Evolutionary conservation across 2,329 filamentous ascomycete genomes (phyloP), one percentile per base, ranked within the genome.

Genomic region (Alternaria arbusti): DNA sequence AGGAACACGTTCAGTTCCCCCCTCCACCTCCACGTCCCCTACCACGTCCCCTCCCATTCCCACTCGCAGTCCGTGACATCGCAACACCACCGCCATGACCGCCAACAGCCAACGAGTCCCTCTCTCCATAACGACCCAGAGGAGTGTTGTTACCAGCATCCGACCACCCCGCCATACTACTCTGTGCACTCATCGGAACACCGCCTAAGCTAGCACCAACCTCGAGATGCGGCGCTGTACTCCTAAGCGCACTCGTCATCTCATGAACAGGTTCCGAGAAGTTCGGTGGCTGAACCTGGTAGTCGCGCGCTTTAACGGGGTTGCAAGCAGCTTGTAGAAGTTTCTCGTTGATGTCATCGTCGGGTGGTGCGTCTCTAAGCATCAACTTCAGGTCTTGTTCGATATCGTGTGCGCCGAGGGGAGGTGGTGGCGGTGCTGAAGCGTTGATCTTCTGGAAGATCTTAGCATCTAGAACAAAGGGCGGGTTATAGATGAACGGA

Each of bases 361-460:
- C 78, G 7, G 77, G 77, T 6, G 73, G 74, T 8, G 77, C 75
- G 32, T 80, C 77, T 28, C 79, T 68, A 1, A 76, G 69, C 81
- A 86, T 85, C 70, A 85, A 78, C 50, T 81, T 81, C 45, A 86
- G 77, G 57, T 86, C 85, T 58, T 82, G 81, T 23, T 85, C 84
- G 13, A 82, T 72, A 43, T 86, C 84, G 26, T 80, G 71, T 11
- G 76, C 66, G 12, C 74, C 74, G 15, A 85, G 80, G 0, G 81
- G 70, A 3, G 82, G 76, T 20, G 84, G 83, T 15, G 83, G 75
- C 3, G 84, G 84, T 0, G 83, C 83, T 8, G 83, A 78, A 46
- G 84, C 84, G 64, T 85, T 84, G 51, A 78, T 77, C 55, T 84
- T 84, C 28, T 78, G 78, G 62, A 83, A 82, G 23, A 83, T 80